Conservation (phyloP, 2,329 filamentous ascomycete genomes). For the Botrytis squamosa region DNA sequence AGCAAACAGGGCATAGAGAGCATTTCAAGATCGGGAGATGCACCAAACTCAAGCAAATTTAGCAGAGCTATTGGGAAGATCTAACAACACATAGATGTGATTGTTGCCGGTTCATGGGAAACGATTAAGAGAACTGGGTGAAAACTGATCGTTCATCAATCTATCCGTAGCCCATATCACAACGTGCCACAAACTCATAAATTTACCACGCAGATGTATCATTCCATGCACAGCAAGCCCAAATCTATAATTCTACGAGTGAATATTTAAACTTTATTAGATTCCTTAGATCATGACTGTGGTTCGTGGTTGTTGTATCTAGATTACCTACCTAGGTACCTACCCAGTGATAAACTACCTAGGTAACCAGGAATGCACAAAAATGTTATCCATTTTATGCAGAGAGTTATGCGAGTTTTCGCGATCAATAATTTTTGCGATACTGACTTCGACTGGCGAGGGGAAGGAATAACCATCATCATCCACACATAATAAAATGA, state of each 20-base stretch:
- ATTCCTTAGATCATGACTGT: neutral
- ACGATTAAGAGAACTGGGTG: too few relatives aligned
- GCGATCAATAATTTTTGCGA: slow-evolving; percentile 31
- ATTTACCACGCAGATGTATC: neutral
- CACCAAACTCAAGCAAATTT: neutral
- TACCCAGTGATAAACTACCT: too few relatives aligned
- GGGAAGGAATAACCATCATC: slow-evolving; percentile 5
- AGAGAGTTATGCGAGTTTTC: neutral
- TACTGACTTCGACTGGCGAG: slow-evolving; percentile 9
- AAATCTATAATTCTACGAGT: neutral
- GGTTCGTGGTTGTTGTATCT: neutral
- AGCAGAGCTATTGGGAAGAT: neutral
- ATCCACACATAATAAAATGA: slow-evolving; percentile 44
- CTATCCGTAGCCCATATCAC: neutral
- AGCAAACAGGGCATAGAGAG: neutral
- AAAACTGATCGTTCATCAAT: neutral
- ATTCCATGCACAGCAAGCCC: neutral
- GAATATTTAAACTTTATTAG: neutral
- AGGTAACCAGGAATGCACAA: neutral
- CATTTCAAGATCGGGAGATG: neutral
- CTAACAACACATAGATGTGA: neutral
- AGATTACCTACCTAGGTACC: neutral
- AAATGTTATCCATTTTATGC: neutral
- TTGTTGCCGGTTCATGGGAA: neutral
- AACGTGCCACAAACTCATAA: neutral